Percentiles rank a stretch among this genome's conserved stretches.
Conservation (phyloP, 2,329 filamentous ascomycete species). For the Fusarium sp. region DNA sequence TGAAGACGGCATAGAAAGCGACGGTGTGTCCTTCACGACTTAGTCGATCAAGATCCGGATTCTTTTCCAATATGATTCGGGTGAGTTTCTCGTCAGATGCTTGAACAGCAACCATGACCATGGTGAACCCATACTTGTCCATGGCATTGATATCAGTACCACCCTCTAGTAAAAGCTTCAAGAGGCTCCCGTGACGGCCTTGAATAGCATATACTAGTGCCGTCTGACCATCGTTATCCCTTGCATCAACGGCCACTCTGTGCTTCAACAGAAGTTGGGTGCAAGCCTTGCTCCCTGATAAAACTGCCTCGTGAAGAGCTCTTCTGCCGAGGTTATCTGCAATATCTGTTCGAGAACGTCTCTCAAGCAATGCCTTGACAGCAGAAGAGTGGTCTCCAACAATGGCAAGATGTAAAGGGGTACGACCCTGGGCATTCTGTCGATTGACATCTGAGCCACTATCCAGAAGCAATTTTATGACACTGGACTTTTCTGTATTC, state of each 20-base stretch:
- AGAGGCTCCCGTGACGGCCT: background rate
- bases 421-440: background rate
- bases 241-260: background rate
- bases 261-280: background rate
- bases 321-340: background rate
- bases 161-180: background rate
- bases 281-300: background rate
- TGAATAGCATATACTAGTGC: background rate
- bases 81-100: background rate
- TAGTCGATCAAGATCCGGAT: background rate
- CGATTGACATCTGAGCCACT: background rate
- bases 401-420: conserved; percentile 1
- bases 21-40: background rate
- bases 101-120: background rate
- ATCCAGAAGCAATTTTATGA: conserved; percentile 1
- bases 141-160: background rate
- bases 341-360: background rate
- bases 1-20: background rate
- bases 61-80: background rate
- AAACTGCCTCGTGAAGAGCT: background rate
- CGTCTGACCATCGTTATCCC: background rate
- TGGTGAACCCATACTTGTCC: background rate
- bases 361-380: background rate
- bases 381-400: background rate
- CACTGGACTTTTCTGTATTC: background rate